These are phyloP conservation scores for Brassica rapa DNA, from an alignment of 345 rosid genomes.

Conservation along the genomic window DNA sequence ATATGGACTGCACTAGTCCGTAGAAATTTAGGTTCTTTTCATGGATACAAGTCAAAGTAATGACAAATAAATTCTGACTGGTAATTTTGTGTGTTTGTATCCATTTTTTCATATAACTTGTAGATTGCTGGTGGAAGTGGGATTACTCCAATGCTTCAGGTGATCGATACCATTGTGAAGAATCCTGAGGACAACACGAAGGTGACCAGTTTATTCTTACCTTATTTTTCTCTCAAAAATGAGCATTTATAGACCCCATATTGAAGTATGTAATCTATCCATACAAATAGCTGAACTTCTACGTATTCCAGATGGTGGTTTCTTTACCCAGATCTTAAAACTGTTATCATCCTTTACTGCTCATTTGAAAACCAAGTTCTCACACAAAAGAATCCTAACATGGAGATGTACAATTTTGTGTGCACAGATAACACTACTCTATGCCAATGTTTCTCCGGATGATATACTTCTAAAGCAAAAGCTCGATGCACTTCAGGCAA, in stretches of 20 bases:
- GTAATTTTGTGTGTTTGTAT: constrained; percentile 19
- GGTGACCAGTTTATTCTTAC: constrained; percentile 44
- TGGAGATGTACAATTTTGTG: background rate
- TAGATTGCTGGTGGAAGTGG: constrained; percentile 97
- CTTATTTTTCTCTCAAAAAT: background rate
- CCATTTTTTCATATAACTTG: background rate
- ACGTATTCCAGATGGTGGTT: background rate
- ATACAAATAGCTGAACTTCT: background rate
- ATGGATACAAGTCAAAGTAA: background rate
- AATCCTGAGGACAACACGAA: constrained; percentile 90
- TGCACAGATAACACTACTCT: constrained; percentile 72
- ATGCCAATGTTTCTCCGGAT: constrained; percentile 93
- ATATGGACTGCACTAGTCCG: constrained; percentile 4
- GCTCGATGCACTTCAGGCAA: constrained; percentile 78
- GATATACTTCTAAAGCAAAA: constrained; percentile 89
- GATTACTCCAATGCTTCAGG: constrained; percentile 97
- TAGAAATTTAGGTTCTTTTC: background rate
- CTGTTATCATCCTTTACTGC: background rate
- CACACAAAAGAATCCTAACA: background rate
- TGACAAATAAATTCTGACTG: constrained; percentile 2
- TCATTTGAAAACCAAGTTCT: background rate
- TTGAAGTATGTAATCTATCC: constrained; percentile 4
- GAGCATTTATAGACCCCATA: background rate
- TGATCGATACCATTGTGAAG: constrained; percentile 83
- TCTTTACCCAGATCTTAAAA: constrained; percentile 13